phyloP scores from a whole-genome alignment of 257 asterid species.

The Salvia miltiorrhiza region DNA sequence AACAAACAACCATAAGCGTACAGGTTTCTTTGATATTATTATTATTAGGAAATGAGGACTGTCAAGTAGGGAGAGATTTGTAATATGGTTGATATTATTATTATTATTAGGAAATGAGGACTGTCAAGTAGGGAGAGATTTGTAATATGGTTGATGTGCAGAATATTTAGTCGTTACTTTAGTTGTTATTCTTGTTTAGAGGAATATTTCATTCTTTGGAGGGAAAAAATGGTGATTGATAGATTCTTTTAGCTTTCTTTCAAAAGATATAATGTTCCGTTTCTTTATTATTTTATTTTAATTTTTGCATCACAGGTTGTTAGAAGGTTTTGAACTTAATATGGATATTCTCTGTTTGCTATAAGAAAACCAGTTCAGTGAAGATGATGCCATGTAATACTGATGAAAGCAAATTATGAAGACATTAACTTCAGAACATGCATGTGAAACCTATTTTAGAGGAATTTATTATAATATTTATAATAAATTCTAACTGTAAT shows the following conservation, averaged over 20 bases:
- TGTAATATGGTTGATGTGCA: no score
- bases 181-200: slow-evolving; percentile 4
- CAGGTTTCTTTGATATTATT: slow-evolving; percentile 6
- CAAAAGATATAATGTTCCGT: neutral
- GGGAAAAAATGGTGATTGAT: neutral
- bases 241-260: neutral
- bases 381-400: neutral
- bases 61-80: no score
- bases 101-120: slow-evolving; percentile 7
- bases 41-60: no score
- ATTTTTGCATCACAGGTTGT: neutral
- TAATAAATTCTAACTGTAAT: neutral
- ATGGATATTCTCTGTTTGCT: slow-evolving; percentile 3
- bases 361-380: neutral
- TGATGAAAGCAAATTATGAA: neutral
- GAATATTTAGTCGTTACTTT: no score
- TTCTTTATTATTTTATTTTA: neutral
- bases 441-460: neutral
- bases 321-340: neutral
- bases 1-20: neutral
- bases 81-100: no score
- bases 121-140: neutral
- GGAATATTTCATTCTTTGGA: neutral
- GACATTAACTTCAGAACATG: neutral
- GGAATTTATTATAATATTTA: neutral